A percentile compares a stretch with the other conserved stretches of the same genome.
Conservation (phyloP, 176 grass and related monocot genomes). For the Saccharum spontaneum region DNA sequence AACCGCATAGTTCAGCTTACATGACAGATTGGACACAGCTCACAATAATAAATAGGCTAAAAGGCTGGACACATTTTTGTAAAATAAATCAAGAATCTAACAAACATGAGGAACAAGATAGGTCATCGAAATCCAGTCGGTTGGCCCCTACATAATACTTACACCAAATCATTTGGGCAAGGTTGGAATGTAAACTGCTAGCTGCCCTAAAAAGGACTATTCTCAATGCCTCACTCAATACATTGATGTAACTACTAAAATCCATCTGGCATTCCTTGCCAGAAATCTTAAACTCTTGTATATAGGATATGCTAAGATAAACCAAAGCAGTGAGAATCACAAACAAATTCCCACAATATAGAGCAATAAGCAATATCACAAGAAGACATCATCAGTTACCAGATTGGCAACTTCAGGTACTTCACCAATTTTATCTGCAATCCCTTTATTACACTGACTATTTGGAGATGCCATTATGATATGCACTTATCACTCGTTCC, state of each 20-base stretch:
- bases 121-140: neutral
- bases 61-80: neutral
- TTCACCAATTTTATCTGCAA: neutral
- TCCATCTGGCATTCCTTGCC: neutral
- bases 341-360: conserved; percentile 6
- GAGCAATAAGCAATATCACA: neutral
- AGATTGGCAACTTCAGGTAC: conserved; percentile 7
- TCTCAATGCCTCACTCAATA: neutral
- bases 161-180: neutral
- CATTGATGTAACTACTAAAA: neutral
- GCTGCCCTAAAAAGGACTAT: neutral
- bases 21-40: neutral
- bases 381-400: neutral
- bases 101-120: neutral
- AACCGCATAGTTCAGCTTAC: neutral
- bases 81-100: neutral
- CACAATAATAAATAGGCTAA: neutral
- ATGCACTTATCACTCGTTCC: neutral
- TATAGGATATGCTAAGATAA: neutral
- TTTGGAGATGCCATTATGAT: neutral
- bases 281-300: neutral
- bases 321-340: neutral
- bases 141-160: neutral
- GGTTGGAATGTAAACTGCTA: neutral
- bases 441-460: neutral